A percentile compares a stretch with the other conserved stretches of the same genome.
phyloP scores from a whole-genome alignment of 495 filamentous ascomycete species.

The Penicillium roqueforti region DNA sequence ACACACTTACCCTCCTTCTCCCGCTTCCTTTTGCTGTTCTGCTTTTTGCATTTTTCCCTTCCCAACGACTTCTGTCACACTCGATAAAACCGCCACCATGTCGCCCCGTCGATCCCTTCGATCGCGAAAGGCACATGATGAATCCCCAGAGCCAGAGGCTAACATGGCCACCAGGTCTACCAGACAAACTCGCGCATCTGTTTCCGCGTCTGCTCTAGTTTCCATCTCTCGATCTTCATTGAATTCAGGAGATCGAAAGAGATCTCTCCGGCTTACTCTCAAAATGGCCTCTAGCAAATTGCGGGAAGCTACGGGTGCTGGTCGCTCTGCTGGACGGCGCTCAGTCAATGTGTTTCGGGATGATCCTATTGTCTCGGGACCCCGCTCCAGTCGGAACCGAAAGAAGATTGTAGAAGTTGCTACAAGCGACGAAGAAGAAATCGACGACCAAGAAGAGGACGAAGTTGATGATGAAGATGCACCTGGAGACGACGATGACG shows the following conservation, averaged over 20 bases:
- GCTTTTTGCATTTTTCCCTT: conserved; percentile 1
- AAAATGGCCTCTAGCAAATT: conserved; percentile 81
- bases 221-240: conserved; percentile 55
- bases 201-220: conserved; percentile 29
- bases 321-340: conserved; percentile 32
- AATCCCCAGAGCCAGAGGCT: conserved; percentile 37
- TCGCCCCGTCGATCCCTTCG: conserved; percentile 48
- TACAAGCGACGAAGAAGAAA: conserved; percentile 53
- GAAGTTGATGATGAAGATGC: conserved; percentile 55
- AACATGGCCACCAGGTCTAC: conserved; percentile 34
- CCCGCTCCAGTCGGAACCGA: conserved; percentile 58
- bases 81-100: conserved; percentile 33
- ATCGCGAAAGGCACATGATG: conserved; percentile 40
- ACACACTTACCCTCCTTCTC: conserved; percentile 12
- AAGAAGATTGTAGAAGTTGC: conserved; percentile 67
- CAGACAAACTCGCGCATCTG: conserved; percentile 34
- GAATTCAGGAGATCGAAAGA: conserved; percentile 52
- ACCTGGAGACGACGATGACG: conserved; percentile 54
- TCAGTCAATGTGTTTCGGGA: conserved; percentile 48
- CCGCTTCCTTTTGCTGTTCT: conserved; percentile 5
- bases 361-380: conserved; percentile 58
- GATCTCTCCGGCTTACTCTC: conserved; percentile 73
- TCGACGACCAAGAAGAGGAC: conserved; percentile 58
- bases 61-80: neutral
- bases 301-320: conserved; percentile 61